Evolutionary conservation across 257 asterid species (phyloP).

Genomic region (Scutellaria minor): DNA sequence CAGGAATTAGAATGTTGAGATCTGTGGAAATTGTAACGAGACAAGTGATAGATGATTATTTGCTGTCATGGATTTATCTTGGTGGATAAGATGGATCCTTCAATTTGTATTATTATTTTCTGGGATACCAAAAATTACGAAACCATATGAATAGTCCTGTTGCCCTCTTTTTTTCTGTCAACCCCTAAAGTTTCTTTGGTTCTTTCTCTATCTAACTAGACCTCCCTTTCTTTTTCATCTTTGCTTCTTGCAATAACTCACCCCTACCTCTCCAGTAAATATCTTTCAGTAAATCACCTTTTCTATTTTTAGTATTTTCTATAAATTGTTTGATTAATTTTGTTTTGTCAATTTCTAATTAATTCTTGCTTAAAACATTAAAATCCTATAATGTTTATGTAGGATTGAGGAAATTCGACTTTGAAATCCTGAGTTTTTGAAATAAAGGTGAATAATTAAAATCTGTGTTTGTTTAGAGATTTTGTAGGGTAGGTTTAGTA

Average conservation of each 20-base stretch:
- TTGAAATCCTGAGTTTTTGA: too few relatives aligned
- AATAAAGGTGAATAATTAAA: too few relatives aligned
- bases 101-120: slow-evolving; percentile 6
- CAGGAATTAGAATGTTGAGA: slow-evolving; percentile 25
- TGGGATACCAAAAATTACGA: slow-evolving; percentile 26
- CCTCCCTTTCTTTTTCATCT: slow-evolving; percentile 21
- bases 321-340: background rate
- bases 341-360: background rate
- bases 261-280: background rate
- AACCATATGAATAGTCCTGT: slow-evolving; percentile 30
- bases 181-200: slow-evolving; percentile 18
- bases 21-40: slow-evolving; percentile 41
- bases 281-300: background rate
- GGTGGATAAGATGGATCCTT: slow-evolving; percentile 9
- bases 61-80: slow-evolving; percentile 22
- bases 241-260: background rate
- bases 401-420: too few relatives aligned
- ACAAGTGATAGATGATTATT: slow-evolving; percentile 37
- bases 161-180: slow-evolving; percentile 26
- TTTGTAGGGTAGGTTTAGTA: too few relatives aligned
- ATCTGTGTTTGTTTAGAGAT: too few relatives aligned
- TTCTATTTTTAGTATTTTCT: background rate
- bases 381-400: too few relatives aligned
- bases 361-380: too few relatives aligned
- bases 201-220: slow-evolving; percentile 18